A percentile compares a stretch with the other conserved stretches of the same genome.
Conservation (phyloP, 2,329 filamentous ascomycete genomes). For the Neopestalotiopsis clavispora region DNA sequence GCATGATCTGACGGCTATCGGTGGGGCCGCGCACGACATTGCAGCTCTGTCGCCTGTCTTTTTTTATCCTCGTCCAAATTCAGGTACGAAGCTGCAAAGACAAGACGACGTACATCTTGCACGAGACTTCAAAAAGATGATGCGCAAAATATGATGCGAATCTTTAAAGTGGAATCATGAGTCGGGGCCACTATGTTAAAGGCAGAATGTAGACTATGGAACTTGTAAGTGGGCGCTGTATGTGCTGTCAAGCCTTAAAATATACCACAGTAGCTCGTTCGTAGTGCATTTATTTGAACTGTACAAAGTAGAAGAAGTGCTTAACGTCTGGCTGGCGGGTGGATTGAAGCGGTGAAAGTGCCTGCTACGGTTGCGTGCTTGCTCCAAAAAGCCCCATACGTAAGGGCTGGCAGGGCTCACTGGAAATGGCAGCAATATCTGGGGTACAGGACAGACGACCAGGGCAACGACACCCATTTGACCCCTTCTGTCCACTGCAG, state of each 20-base stretch:
- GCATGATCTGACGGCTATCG: conserved; percentile 10
- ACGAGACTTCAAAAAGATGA: not conserved
- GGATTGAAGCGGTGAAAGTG: not conserved
- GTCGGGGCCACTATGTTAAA: not conserved
- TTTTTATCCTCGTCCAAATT: not conserved
- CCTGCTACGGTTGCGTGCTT: not conserved
- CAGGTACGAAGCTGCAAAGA: not conserved
- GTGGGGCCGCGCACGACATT: not conserved
- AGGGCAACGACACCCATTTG: not conserved
- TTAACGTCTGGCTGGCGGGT: not conserved
- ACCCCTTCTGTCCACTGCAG: not conserved
- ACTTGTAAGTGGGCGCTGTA: not conserved
- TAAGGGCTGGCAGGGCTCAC: not conserved
- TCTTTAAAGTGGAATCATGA: not conserved
- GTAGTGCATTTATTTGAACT: not conserved
- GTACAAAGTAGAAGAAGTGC: not conserved
- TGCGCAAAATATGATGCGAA: not conserved
- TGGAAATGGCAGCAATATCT: not conserved
- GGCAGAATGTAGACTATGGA: not conserved
- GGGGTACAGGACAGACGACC: conserved; percentile 9
- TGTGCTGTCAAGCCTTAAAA: not conserved
- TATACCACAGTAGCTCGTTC: not conserved
- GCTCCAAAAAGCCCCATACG: not conserved
- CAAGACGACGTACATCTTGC: not conserved
- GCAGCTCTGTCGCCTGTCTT: not conserved